Percentiles rank a stretch among this genome's conserved stretches.
phyloP scores from a whole-genome alignment of 192 early-diverging fungal species.

The Coemansia umbellata region DNA sequence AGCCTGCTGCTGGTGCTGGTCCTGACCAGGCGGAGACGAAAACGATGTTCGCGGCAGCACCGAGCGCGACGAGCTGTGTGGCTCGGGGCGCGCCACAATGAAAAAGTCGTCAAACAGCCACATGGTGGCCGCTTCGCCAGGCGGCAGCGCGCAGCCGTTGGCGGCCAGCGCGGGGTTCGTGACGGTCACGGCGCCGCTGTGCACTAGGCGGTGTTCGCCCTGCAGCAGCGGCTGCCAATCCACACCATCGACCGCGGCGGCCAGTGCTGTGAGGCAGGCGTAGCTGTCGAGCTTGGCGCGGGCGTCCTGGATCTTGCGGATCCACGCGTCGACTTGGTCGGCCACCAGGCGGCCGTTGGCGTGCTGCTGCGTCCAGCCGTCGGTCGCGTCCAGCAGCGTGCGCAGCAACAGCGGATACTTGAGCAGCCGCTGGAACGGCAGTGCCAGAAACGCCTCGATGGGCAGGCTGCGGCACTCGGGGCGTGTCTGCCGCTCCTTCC shows the following conservation, averaged over 20 bases:
- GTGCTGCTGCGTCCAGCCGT: slow-evolving; percentile 35
- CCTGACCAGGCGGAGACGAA: not conserved
- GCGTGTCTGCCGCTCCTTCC: slow-evolving; percentile 50
- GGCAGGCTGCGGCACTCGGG: slow-evolving; percentile 55
- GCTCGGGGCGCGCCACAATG: slow-evolving; percentile 19
- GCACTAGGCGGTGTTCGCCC: slow-evolving; percentile 28
- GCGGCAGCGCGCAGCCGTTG: slow-evolving; percentile 13
- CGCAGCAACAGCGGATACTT: slow-evolving; percentile 58
- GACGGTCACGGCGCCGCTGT: slow-evolving; percentile 27
- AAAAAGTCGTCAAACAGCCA: slow-evolving; percentile 45
- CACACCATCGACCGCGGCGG: slow-evolving; percentile 9
- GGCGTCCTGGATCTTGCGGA: slow-evolving; percentile 44
- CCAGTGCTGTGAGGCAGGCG: slow-evolving; percentile 38
- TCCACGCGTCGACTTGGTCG: slow-evolving; percentile 47
- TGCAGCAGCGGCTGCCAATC: slow-evolving; percentile 24
- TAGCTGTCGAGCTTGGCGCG: slow-evolving; percentile 41
- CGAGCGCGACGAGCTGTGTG: not conserved
- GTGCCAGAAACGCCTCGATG: slow-evolving; percentile 52
- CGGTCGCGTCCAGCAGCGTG: slow-evolving; percentile 52
- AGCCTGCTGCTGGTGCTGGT: not conserved
- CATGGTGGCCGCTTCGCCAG: slow-evolving; percentile 26
- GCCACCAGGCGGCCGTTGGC: slow-evolving; percentile 33
- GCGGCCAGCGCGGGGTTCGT: slow-evolving; percentile 9
- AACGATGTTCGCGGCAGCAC: not conserved
- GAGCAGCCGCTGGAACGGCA: slow-evolving; percentile 61